Base-by-base conservation (phyloP, 768 basidiomycete genomes). In the Boletus sp. region DNA sequence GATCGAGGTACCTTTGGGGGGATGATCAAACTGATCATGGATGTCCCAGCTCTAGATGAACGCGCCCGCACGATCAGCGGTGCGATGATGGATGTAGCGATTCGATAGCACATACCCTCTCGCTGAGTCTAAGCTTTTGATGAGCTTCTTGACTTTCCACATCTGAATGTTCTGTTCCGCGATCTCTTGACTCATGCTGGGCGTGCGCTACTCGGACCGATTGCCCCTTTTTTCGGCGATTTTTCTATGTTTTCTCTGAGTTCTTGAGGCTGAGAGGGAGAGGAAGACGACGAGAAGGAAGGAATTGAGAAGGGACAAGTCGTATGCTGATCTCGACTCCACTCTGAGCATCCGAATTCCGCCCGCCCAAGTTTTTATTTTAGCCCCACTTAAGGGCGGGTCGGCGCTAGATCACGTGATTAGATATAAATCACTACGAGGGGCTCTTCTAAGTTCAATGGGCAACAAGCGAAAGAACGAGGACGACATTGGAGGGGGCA, bases 121-220 rank as follows among this genome's bases (percentile, higher is more conserved):
- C 57, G 97, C 94, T 49, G 87, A 80, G 72, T 98, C 92, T 76
- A 98, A 86, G 76, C 92, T 94, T 83, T 94, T 94, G 80, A 99
- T 94, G 77, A 98, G 91, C 79, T 97, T 98, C 80, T 95, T 94
- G 77, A 96, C 89, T 78, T 97, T 94, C 95, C 92, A 90, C 86
- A 94, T 91, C 82, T 93, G 91, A 71, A 94, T 95, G 72, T 94
- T 95, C 78, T 94, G 91, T 78, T 95, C 93, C 72, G 92, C 92
- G 62, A 75, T 75, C 73, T 91, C 90, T 77, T 87, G 87, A 80
- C 83, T 88, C 88, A 90, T 90, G 65, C 71, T 86, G 80, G 74
- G 73, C 71, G 52, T 47, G 50, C 14, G n/a, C 57, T 67, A 57
- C 52, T 56, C 42, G 46, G 45, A 54, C 49, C 15, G 15, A 57